Base-by-base conservation (phyloP, 1,284 basidiomycete genomes). In the Trametes polyzona region DNA sequence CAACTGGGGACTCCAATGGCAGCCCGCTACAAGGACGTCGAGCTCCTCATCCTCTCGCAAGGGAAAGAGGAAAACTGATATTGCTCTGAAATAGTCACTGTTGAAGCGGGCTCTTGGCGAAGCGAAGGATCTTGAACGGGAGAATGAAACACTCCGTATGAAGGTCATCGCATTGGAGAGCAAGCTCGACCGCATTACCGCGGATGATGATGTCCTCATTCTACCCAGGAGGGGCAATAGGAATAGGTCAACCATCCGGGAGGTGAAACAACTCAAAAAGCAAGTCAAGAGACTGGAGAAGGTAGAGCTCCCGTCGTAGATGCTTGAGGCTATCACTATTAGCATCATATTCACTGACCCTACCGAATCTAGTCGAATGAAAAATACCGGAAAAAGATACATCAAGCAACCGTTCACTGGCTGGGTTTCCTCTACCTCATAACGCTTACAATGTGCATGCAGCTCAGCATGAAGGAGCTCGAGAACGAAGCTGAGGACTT, bases 401-500 rank as follows among this genome's bases (percentile, higher is more conserved):
- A 65, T 16, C 63, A 72, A 54, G 74, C 71, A 50, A 10, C 8
- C 7, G 58, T 46, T 3, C 36, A 19, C 32, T 26, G 11, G 12
- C 4, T 36, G 19, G 14, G 33, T 30, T 11, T n/a, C 23, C 8
- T 36, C 3, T 3, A 3, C 8, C 49, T 17, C 47, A 21, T 24
- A 51, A 16, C 19, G 14, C 6, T 43, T 43, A 24, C 12, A 29
- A 33, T 24, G 19, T 4, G 24, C 19, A 37, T 32, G 16, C 48
- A 81, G 80, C 62, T 79, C 16, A 67, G 69, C 52, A 58, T 65
- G 39, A 74, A 68, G 47, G 77, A 79, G 57, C 62, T 74, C 9
- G 67, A 72, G 57, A 65, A 59, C 17, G 79, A 81, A 55, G 74
- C 74, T 1, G 61, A 72, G 8, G 78, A 80, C 12, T 62, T 76